These are phyloP conservation scores for Cydonia oblonga DNA, from an alignment of 331 rosid species.

Conservation along the genomic window DNA sequence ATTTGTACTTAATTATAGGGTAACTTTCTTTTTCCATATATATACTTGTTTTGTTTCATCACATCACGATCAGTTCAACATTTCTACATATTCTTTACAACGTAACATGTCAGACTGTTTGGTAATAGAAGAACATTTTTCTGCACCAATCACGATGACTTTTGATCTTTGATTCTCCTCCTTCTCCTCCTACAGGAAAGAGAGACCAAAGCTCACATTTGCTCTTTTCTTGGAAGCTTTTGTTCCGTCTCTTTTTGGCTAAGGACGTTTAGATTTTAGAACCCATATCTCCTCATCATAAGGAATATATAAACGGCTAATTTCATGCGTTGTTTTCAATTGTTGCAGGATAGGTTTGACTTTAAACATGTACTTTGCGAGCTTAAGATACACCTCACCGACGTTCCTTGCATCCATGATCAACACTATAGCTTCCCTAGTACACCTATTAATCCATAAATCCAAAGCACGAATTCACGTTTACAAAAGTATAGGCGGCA, in stretches of 20 bases:
- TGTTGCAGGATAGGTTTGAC: slow-evolving; percentile 39
- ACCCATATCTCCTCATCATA: background rate
- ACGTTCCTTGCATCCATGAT: slow-evolving; percentile 45
- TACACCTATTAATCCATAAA: background rate
- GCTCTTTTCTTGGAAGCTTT: slow-evolving; percentile 45
- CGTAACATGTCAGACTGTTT: background rate
- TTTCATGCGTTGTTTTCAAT: background rate
- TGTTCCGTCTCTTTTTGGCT: slow-evolving; percentile 70
- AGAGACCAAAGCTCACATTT: slow-evolving; percentile 51
- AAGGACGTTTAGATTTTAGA: slow-evolving; percentile 1
- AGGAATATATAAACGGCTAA: background rate
- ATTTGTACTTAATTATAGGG: background rate
- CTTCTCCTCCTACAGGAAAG: slow-evolving; percentile 27
- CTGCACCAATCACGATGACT: background rate
- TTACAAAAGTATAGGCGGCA: background rate
- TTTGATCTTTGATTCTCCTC: background rate
- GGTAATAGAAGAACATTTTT: background rate
- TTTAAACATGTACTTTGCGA: slow-evolving; percentile 59
- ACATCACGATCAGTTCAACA: background rate
- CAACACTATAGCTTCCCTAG: slow-evolving; percentile 50
- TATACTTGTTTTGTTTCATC: background rate
- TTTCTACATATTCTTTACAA: too few species aligned
- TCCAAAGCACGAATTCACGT: background rate
- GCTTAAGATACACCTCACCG: slow-evolving; percentile 60
- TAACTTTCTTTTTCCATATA: background rate